Conservation (phyloP, 2,329 filamentous ascomycete species). For the Arthrobotrys sphaeroides region DNA sequence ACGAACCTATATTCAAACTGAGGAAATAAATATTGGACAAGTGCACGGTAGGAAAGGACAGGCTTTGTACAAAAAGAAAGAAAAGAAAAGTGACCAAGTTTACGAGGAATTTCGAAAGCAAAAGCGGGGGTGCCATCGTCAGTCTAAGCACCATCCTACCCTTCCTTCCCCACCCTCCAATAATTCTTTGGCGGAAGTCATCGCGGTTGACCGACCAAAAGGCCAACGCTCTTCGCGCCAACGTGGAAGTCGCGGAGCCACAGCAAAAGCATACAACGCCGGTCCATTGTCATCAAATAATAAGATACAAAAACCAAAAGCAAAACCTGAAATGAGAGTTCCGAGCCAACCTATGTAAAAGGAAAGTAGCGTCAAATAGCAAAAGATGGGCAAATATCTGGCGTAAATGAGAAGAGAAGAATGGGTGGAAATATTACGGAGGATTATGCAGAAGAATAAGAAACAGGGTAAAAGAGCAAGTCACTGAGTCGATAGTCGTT, state of each 20-base stretch:
- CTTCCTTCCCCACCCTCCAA: background rate
- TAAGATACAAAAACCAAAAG: slow-evolving; percentile 5
- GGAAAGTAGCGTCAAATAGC: slow-evolving; percentile 11
- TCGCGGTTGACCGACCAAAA: background rate
- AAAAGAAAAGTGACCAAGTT: background rate
- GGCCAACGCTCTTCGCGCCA: slow-evolving; percentile 1
- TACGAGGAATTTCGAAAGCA: background rate
- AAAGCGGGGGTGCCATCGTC: background rate
- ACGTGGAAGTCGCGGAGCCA: slow-evolving; percentile 9
- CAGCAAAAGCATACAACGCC: slow-evolving; percentile 44
- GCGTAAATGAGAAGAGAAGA: background rate
- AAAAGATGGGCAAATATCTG: background rate
- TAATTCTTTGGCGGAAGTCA: background rate
- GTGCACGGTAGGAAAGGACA: slow-evolving; percentile 1
- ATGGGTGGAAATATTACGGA: slow-evolving; percentile 7
- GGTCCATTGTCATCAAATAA: slow-evolving; percentile 38
- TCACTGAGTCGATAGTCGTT: background rate
- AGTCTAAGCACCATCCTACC: background rate
- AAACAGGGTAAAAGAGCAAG: background rate
- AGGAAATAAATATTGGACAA: background rate
- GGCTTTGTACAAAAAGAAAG: slow-evolving; percentile 8
- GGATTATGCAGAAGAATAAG: slow-evolving; percentile 7
- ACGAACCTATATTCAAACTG: slow-evolving; percentile 4
- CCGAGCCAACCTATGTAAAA: background rate
- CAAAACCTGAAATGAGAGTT: slow-evolving; percentile 18